Base-by-base conservation (phyloP, 192 early-diverging fungal genomes). In the Gaertneriomyces sp. region DNA sequence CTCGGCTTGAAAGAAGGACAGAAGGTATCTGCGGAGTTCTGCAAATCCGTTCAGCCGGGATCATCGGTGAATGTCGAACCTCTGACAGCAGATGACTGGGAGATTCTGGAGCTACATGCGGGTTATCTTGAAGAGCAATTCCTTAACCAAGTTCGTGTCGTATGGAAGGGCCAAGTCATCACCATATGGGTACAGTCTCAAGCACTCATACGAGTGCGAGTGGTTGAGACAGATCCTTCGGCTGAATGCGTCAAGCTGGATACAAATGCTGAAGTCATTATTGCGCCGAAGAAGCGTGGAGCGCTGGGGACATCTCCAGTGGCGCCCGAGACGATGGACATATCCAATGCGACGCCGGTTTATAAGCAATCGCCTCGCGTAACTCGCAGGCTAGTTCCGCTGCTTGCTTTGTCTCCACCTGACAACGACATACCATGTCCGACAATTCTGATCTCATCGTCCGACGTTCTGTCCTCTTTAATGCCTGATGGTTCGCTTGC, bases 101-200 rank as follows among this genome's bases (percentile, higher is more conserved):
- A 83, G 55, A 76, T 83, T n/a, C 33, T 83, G 72, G 77, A 82
- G 60, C 53, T 77, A 14, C 65, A 83, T 54, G 76, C 76, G 4
- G 76, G 67, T n/a, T 75, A 68, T 38, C 63, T 83, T 10, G 81
- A 83, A 53, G 72, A 65, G 33, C 72, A 76, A 42, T 72, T 83
- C 16, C 60, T 79, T 17, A 74, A 73, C 41, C 81, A 83, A 63
- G 57, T 74, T 16, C 69, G 75, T 41, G 72, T 80, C 6, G 73
- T 80, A 10, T 66, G 45, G 47, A 33, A 42, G 6, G 72, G 67
- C 0, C 74, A 78, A 49, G 42, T 63, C 7, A n/a, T 80, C 14
- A 42, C 67, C n/a, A 46, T 83, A 25, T 83, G 75, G 77, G 52
- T 80, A 3, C 65, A 74, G 17, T 14, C 60, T 12, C 51, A 67